Conservation (phyloP, 2,329 filamentous ascomycete genomes). For the Cryphonectria parasitica region DNA sequence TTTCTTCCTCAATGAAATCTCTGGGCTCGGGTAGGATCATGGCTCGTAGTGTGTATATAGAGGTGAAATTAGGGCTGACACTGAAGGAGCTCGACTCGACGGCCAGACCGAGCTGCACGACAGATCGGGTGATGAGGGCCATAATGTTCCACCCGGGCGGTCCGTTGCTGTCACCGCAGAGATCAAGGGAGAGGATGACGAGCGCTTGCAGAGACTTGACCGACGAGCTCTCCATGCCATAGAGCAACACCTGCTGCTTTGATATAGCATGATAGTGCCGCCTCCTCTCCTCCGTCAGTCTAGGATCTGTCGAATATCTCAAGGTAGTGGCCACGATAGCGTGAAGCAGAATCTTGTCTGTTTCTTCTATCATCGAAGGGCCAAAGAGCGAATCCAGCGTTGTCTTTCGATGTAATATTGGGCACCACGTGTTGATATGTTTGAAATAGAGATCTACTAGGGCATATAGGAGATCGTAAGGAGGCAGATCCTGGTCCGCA, state of each 20-base stretch:
- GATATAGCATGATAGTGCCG: constrained; percentile 78
- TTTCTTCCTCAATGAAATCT: constrained; percentile 89
- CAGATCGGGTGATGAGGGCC: constrained; percentile 83
- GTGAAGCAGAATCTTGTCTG: constrained; percentile 81
- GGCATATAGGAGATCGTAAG: constrained; percentile 74
- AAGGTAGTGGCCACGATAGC: constrained; percentile 88
- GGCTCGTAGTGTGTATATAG: constrained; percentile 86
- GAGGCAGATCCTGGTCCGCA: constrained; percentile 70
- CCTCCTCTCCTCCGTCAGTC: constrained; percentile 73
- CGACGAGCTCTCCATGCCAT: constrained; percentile 86
- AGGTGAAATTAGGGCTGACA: constrained; percentile 77
- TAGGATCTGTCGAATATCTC: constrained; percentile 77
- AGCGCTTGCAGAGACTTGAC: constrained; percentile 86
- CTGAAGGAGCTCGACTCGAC: constrained; percentile 81
- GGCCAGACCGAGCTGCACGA: constrained; percentile 84
- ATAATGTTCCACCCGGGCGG: constrained; percentile 92
- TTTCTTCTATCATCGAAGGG: constrained; percentile 73
- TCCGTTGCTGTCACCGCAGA: constrained; percentile 85
- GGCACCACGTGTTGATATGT: constrained; percentile 83
- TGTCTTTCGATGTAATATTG: constrained; percentile 83
- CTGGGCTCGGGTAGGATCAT: constrained; percentile 82
- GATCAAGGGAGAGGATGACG: constrained; percentile 82
- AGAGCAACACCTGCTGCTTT: constrained; percentile 84
- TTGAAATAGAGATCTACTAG: constrained; percentile 79
- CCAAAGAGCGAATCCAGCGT: constrained; percentile 85